Percentiles rank a stretch among this genome's conserved stretches.
Conservation (phyloP, 208 protist genomes). For the Leishmania arabica region DNA sequence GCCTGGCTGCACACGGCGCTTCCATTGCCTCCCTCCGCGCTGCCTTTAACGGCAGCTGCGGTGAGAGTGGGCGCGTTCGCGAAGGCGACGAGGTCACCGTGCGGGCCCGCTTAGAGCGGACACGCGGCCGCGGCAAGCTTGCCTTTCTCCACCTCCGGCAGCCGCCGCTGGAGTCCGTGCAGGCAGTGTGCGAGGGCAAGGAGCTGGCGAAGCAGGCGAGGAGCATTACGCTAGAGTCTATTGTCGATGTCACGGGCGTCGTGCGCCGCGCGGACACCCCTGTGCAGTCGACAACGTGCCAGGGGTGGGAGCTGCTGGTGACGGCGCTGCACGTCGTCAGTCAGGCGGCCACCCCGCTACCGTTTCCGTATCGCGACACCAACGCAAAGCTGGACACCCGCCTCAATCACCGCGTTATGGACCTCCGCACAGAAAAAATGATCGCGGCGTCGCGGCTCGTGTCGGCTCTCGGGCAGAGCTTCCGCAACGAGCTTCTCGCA, state of each 20-base stretch:
- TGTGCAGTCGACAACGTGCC: slow-evolving; percentile 52
- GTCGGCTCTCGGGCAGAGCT: slow-evolving; percentile 78
- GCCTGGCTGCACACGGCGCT: slow-evolving; percentile 22
- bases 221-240: slow-evolving; percentile 62
- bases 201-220: slow-evolving; percentile 36
- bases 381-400: slow-evolving; percentile 90
- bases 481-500: slow-evolving; percentile 85
- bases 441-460: slow-evolving; percentile 93
- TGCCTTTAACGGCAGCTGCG: background rate
- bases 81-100: slow-evolving; percentile 26
- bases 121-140: slow-evolving; percentile 57
- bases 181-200: slow-evolving; percentile 61
- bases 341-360: slow-evolving; percentile 58
- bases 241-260: slow-evolving; percentile 64
- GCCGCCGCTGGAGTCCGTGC: slow-evolving; percentile 61
- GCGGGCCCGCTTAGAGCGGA: slow-evolving; percentile 61
- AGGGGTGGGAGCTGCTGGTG: slow-evolving; percentile 64
- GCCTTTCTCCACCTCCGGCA: slow-evolving; percentile 81
- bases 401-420: slow-evolving; percentile 96
- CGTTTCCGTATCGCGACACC: slow-evolving; percentile 86
- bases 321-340: slow-evolving; percentile 49
- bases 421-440: slow-evolving; percentile 96
- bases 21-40: slow-evolving; percentile 21
- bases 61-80: background rate
- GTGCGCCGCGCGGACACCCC: slow-evolving; percentile 39